Conservation (phyloP, 352 stramenopile species). For the Phytophthora agathidicida region DNA sequence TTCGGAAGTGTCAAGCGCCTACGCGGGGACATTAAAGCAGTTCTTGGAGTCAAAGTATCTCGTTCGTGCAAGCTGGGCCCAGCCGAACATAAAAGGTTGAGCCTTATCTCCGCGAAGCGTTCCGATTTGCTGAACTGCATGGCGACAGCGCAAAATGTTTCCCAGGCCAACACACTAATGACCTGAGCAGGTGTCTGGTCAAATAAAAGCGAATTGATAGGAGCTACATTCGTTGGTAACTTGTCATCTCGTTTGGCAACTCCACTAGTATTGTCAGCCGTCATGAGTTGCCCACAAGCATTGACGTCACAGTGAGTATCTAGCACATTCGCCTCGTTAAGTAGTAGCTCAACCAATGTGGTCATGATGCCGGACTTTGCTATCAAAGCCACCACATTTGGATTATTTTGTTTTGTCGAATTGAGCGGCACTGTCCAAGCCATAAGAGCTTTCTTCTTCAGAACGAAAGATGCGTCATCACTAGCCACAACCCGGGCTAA, state of each 20-base stretch:
- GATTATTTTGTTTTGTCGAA: neutral
- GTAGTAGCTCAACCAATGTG: constrained; percentile 30
- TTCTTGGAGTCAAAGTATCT: constrained; percentile 26
- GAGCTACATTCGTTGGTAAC: constrained; percentile 19
- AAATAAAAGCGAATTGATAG: constrained; percentile 30
- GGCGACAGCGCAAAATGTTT: constrained; percentile 37
- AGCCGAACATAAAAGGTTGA: constrained; percentile 5
- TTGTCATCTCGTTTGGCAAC: neutral
- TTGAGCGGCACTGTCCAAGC: constrained; percentile 40
- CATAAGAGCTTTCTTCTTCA: constrained; percentile 58
- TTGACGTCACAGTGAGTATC: constrained; percentile 22
- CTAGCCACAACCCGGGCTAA: constrained; percentile 48
- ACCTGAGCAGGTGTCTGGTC: constrained; percentile 23
- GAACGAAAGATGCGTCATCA: constrained; percentile 34
- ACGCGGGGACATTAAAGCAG: constrained; percentile 43
- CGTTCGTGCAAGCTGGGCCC: constrained; percentile 20
- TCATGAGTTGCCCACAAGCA: neutral
- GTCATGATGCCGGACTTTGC: constrained; percentile 37
- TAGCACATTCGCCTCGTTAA: constrained; percentile 28
- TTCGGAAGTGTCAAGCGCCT: constrained; percentile 56
- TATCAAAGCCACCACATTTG: constrained; percentile 19
- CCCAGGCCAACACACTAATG: constrained; percentile 38
- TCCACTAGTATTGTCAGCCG: neutral
- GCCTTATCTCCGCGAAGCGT: constrained; percentile 14
- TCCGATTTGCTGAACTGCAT: constrained; percentile 39